Evolutionary conservation across 352 stramenopile species (phyloP).

Genomic region (Blastocystis sp.): DNA sequence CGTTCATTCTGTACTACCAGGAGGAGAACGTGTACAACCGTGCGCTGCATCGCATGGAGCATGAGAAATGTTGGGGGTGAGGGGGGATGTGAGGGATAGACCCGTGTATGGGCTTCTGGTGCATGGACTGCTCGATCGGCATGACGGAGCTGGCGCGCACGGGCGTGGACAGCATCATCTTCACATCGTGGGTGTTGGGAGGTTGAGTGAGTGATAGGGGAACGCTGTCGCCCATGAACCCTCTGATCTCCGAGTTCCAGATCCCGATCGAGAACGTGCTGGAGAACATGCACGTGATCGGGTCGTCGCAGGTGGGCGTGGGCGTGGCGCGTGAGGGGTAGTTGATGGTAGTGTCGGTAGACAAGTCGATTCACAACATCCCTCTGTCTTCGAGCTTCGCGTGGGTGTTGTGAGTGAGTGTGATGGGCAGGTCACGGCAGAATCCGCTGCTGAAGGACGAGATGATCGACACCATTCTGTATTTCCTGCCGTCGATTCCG

Average conservation of each 20-base stretch:
- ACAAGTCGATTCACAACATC: conserved; percentile 37
- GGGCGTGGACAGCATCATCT: conserved; percentile 29
- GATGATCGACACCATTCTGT: conserved; percentile 90
- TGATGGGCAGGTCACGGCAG: conserved; percentile 13
- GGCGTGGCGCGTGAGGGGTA: background rate
- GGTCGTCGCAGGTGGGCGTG: conserved; percentile 84
- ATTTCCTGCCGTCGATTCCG: conserved; percentile 89
- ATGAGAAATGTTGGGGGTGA: conserved; percentile 36
- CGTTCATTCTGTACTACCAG: conserved; percentile 29
- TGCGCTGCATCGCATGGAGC: background rate
- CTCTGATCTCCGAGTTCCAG: conserved; percentile 92
- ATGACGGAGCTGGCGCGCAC: conserved; percentile 21
- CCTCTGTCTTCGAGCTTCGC: conserved; percentile 21
- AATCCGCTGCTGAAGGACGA: conserved; percentile 58
- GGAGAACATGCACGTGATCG: conserved; percentile 97
- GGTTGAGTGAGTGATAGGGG: conserved; percentile 81
- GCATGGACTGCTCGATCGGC: conserved; percentile 58
- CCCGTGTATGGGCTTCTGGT: conserved; percentile 63
- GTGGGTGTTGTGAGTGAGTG: background rate
- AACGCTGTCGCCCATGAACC: conserved; percentile 93
- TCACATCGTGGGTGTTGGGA: conserved; percentile 30
- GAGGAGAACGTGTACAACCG: conserved; percentile 33
- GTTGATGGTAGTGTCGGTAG: conserved; percentile 58
- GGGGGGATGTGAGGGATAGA: background rate
- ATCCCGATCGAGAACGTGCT: conserved; percentile 92